A percentile compares a stretch with the other conserved stretches of the same genome.
Conservation (phyloP, 2,329 filamentous ascomycete genomes). For the Talaromyces sp. region DNA sequence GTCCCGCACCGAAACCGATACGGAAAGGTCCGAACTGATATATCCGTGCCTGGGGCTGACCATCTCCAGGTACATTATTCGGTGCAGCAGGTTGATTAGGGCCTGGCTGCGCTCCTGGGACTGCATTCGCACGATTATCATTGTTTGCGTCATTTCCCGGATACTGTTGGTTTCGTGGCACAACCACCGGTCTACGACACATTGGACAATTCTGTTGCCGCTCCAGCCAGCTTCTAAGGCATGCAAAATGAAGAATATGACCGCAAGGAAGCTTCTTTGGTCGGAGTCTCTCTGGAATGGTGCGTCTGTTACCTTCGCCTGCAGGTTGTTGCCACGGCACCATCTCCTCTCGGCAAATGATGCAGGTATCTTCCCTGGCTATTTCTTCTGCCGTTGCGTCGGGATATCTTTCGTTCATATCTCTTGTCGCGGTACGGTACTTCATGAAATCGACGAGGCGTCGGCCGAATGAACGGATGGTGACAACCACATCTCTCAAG, state of each 20-base stretch:
- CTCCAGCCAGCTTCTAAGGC: conserved; percentile 94
- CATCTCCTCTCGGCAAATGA: conserved; percentile 98
- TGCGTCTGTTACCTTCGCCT: conserved; percentile 35
- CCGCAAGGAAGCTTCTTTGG: conserved; percentile 97
- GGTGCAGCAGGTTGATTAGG: conserved; percentile 42
- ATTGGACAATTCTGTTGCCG: conserved; percentile 96
- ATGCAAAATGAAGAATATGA: conserved; percentile 91
- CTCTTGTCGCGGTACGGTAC: conserved; percentile 85
- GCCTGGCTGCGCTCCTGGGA: conserved; percentile 29
- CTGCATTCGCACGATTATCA: conserved; percentile 28
- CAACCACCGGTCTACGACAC: conserved; percentile 78
- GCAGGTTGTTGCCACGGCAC: conserved; percentile 65
- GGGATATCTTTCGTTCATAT: conserved; percentile 88
- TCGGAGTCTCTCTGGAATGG: conserved; percentile 65
- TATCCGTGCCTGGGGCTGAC: conserved; percentile 55
- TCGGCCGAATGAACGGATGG: conserved; percentile 85
- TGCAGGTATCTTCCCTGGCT: conserved; percentile 84
- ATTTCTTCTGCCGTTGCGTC: conserved; percentile 89
- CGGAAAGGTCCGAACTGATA: conserved; percentile 73
- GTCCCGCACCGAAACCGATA: conserved; percentile 65
- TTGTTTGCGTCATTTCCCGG: conserved; percentile 29
- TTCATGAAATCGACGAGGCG: conserved; percentile 83
- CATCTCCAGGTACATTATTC: conserved; percentile 39
- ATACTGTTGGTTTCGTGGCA: conserved; percentile 39
- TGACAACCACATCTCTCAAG: conserved; percentile 91